Percentiles rank a stretch among this genome's conserved stretches.
These are phyloP conservation scores for Actinidia arguta DNA, from an alignment of 179 eudicot genomes.

Conservation along the genomic window DNA sequence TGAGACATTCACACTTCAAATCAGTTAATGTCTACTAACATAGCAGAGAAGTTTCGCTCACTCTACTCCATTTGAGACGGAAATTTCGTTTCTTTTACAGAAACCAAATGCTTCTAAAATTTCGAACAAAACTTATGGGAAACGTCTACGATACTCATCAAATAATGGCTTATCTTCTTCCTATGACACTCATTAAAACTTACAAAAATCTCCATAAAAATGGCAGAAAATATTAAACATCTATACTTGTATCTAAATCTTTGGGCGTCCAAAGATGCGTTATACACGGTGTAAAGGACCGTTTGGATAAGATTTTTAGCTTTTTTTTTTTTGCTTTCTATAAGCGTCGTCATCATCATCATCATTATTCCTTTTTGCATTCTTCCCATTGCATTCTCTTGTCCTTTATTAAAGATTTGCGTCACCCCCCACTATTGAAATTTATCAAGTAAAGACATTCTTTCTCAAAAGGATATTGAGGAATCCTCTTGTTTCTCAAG, in stretches of 20 bases:
- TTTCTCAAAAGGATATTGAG: background rate
- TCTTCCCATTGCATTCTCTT: constrained; percentile 14
- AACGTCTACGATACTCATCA: too few species aligned
- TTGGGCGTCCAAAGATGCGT: constrained; percentile 20
- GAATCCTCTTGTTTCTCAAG: constrained; percentile 18
- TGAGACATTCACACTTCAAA: background rate
- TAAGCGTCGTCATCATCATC: constrained; percentile 22
- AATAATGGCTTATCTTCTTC: too few species aligned
- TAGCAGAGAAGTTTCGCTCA: background rate
- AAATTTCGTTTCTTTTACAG: too few species aligned
- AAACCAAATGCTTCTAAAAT: too few species aligned
- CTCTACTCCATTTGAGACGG: too few species aligned
- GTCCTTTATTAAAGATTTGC: constrained; percentile 32
- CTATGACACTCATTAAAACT: too few species aligned
- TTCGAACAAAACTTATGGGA: background rate
- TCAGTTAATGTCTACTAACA: background rate
- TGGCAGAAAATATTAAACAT: too few species aligned
- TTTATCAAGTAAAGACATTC: background rate
- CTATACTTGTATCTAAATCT: constrained; percentile 16
- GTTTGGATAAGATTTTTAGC: constrained; percentile 42
- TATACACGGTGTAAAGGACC: constrained; percentile 41
- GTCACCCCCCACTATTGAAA: constrained; percentile 28
- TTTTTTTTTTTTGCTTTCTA: constrained; percentile 23
- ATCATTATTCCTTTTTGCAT: background rate
- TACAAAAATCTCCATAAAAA: background rate